Conservation (phyloP, 2,329 filamentous ascomycete genomes). For the Aspergillus tubingensis region DNA sequence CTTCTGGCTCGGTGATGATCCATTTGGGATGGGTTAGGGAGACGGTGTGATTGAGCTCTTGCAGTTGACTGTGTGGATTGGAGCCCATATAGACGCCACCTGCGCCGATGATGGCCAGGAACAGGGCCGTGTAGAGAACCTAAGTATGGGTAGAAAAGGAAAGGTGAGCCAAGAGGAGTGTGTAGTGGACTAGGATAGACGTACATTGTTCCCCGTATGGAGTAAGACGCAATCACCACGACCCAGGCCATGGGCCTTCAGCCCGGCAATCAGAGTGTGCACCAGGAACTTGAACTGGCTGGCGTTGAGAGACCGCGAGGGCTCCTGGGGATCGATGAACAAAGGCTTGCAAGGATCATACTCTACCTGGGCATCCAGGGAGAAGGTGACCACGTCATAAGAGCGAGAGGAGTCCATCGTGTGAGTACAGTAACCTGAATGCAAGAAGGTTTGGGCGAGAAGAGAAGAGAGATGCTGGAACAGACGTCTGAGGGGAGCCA, state of each 20-base stretch:
- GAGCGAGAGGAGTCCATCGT: background rate
- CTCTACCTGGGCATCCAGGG: conserved; percentile 26
- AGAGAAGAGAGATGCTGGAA: too few relatives aligned
- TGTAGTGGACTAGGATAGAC: conserved; percentile 3
- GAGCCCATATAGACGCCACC: conserved; percentile 47
- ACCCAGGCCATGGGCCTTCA: conserved; percentile 28
- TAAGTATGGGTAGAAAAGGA: background rate
- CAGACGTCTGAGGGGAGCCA: too few relatives aligned
- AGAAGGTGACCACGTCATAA: conserved; percentile 26
- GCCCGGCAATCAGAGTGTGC: conserved; percentile 31
- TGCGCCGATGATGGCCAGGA: conserved; percentile 37
- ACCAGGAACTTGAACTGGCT: conserved; percentile 25
- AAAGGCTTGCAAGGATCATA: conserved; percentile 32
- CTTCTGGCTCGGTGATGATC: conserved; percentile 39
- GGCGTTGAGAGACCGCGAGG: conserved; percentile 26
- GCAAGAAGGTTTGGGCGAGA: too few relatives aligned
- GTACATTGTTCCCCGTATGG: conserved; percentile 33
- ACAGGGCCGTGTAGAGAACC: conserved; percentile 25
- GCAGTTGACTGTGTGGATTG: conserved; percentile 44
- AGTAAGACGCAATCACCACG: conserved; percentile 38
- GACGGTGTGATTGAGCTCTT: conserved; percentile 47
- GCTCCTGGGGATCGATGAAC: conserved; percentile 36
- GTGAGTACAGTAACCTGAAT: too few relatives aligned
- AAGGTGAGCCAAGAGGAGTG: background rate
- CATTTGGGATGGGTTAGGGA: conserved; percentile 41